These are phyloP conservation scores for Lachnellula subtilissima DNA, from an alignment of 2,329 filamentous ascomycete species.

Conservation along the genomic window DNA sequence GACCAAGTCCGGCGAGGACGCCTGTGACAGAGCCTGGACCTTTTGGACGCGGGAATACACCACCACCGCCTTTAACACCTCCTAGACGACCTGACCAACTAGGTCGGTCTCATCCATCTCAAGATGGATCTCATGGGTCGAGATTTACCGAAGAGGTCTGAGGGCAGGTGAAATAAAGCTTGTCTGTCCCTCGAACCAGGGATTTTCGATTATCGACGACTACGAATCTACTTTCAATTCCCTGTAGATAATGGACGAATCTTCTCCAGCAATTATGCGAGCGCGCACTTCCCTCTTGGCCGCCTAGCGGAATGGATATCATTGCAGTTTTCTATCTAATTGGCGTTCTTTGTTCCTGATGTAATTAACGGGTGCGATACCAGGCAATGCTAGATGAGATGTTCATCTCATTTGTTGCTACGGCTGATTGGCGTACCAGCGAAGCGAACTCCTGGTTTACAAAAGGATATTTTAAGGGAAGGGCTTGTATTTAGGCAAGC, in stretches of 20 bases:
- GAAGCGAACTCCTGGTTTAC: slow-evolving; percentile 7
- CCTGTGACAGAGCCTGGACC: slow-evolving; percentile 53
- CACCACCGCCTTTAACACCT: slow-evolving; percentile 20
- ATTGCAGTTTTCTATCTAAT: slow-evolving; percentile 21
- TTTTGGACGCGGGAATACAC: slow-evolving; percentile 30
- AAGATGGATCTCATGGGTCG: slow-evolving; percentile 41
- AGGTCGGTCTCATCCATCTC: slow-evolving; percentile 39
- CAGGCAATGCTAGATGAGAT: slow-evolving; percentile 14
- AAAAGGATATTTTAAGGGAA: neutral
- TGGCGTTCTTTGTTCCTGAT: slow-evolving; percentile 23
- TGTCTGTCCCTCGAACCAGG: slow-evolving; percentile 12
- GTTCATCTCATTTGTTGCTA: slow-evolving; percentile 21
- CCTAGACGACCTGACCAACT: slow-evolving; percentile 29
- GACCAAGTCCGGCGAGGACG: slow-evolving; percentile 61
- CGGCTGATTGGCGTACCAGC: slow-evolving; percentile 1
- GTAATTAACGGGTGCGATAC: slow-evolving; percentile 20
- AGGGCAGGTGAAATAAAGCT: slow-evolving; percentile 22
- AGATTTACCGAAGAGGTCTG: slow-evolving; percentile 43
- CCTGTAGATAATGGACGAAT: slow-evolving; percentile 22
- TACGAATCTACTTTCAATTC: slow-evolving; percentile 22
- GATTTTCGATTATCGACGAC: slow-evolving; percentile 15
- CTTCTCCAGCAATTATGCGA: slow-evolving; percentile 6
- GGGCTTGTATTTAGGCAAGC: slow-evolving; percentile 2
- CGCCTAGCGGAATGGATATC: slow-evolving; percentile 7
- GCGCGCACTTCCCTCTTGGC: slow-evolving; percentile 12